Base-by-base conservation (phyloP, 1,139 yeast genomes). In the Taiozyma sp. region DNA sequence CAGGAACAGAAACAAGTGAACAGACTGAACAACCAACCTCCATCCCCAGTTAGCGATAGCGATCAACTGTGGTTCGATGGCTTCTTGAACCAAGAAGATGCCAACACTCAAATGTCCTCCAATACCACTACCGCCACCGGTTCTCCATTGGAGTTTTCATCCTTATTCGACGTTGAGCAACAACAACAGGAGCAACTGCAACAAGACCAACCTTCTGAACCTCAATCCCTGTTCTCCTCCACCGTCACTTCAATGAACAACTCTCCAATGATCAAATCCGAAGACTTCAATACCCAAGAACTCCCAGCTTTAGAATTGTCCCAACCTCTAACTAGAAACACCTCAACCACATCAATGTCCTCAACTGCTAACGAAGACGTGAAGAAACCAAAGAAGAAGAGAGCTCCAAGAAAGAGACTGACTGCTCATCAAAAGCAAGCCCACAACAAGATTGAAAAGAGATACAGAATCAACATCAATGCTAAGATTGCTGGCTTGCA, bases 401-500 rank as follows among this genome's bases (percentile, higher is more conserved):
- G 81, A 60, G 76, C 80, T 2, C 77, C 82, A 48, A 70, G 86
- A 61, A 81, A 81, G 68, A 76, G 83, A 65, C 67, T 81, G 52
- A 81, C 86, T 4, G 73, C 75, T 8, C 75, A 78, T 55, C 90
- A 84, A 67, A 83, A 84, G 58, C 82, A 81, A 61, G 89, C 89
- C 0, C 91, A 85, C 63, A 83, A 83, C 66, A 80, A 80, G 63
- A 83, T 84, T 56, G 90, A 81, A 63, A 83, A 84, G 64, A 79
- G 83, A 57, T 85, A 85, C 66, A 72, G 92, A 64, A 83, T 84
- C 53, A 85, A 84, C 65, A 84, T 85, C 61, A 85, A 84, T 65
- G 81, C 87, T 22, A 84, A 84, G 66, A 84, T 85, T 53, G 86
- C 86, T 12, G 82, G 81, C 24, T 67, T 84, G 50, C 87, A 82